Conservation (phyloP, 148 eudicot genomes). For the Fagopyrum tataricum region DNA sequence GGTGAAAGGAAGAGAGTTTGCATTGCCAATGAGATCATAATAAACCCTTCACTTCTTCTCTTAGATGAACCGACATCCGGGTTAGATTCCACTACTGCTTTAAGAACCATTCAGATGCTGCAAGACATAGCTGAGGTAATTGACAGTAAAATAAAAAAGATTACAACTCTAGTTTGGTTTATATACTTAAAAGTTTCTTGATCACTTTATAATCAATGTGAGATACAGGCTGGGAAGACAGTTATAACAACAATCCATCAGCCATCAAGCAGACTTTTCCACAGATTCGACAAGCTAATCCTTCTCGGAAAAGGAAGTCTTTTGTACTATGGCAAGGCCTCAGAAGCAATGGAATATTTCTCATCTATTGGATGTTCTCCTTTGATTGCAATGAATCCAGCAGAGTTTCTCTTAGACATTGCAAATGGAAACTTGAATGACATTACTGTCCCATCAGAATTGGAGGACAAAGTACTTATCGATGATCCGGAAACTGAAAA, state of each 20-base stretch:
- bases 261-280: slow-evolving; percentile 94
- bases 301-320: slow-evolving; percentile 85
- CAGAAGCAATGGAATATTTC: slow-evolving; percentile 77
- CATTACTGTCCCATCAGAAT: slow-evolving; percentile 70
- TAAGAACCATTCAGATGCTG: slow-evolving; percentile 37
- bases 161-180: not conserved
- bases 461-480: slow-evolving; percentile 72
- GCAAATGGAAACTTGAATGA: slow-evolving; percentile 86
- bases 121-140: slow-evolving; percentile 44
- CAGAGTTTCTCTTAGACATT: slow-evolving; percentile 87
- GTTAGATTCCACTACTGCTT: slow-evolving; percentile 42
- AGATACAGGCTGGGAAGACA: slow-evolving; percentile 54
- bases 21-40: slow-evolving; percentile 43
- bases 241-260: slow-evolving; percentile 95
- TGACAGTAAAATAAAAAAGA: not conserved
- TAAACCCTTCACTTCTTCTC: slow-evolving; percentile 42
- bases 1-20: slow-evolving; percentile 58
- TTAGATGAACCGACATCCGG: slow-evolving; percentile 51
- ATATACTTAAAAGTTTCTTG: no score
- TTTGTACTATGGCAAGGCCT: slow-evolving; percentile 85
- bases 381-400: slow-evolving; percentile 87
- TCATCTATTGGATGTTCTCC: slow-evolving; percentile 80
- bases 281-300: slow-evolving; percentile 83
- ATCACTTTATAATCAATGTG: not conserved
- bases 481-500: slow-evolving; percentile 38